Conservation (phyloP, 2,329 filamentous ascomycete species). For the Diaporthe eres region DNA sequence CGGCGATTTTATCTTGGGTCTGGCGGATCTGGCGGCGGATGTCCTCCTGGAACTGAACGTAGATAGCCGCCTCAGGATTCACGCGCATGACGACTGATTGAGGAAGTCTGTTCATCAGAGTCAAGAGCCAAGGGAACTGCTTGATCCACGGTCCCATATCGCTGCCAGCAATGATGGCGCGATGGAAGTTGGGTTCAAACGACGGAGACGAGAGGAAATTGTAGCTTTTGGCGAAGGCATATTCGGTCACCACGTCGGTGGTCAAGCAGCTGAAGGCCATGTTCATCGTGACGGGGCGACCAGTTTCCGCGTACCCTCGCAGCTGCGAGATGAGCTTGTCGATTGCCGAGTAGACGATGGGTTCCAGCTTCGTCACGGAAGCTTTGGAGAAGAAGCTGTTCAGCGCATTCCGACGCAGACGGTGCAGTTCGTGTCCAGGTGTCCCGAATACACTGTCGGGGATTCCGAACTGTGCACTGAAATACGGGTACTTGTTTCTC, state of each 20-base stretch:
- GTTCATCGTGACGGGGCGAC: neutral
- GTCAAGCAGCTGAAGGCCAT: conserved; percentile 13
- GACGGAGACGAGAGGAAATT: conserved; percentile 5
- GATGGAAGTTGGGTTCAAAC: neutral
- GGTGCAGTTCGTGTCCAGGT: neutral
- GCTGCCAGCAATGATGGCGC: neutral
- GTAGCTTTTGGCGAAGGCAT: conserved; percentile 2
- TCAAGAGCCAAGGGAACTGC: neutral
- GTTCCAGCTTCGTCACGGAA: neutral
- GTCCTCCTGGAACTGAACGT: neutral
- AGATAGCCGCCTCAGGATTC: conserved; percentile 1
- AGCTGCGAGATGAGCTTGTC: neutral
- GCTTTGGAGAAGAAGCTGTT: neutral
- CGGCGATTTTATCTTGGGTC: neutral
- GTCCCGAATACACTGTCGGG: neutral
- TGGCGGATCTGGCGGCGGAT: neutral
- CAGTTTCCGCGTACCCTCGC: neutral
- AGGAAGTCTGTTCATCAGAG: neutral
- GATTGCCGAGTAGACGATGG: conserved; percentile 1
- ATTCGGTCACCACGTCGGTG: neutral
- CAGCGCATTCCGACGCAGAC: neutral
- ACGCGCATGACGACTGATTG: neutral
- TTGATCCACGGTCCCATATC: neutral
- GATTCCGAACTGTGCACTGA: conserved; percentile 2
- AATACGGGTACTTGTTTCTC: conserved; percentile 19